These are phyloP conservation scores for Limnomonas spitsbergensis DNA, from an alignment of 139 green algal species.

Conservation along the genomic window DNA sequence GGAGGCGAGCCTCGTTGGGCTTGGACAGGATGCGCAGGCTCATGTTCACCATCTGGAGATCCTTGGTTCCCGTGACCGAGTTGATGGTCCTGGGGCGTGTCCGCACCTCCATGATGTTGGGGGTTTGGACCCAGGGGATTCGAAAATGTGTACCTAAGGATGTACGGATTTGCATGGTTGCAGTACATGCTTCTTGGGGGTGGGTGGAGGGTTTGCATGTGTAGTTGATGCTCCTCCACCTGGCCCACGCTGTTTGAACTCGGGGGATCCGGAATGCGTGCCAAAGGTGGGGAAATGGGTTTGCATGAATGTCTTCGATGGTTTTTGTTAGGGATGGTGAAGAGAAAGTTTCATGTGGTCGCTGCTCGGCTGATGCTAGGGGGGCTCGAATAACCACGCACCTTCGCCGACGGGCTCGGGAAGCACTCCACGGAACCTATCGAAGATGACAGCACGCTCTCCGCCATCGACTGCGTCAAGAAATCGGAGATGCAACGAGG, in stretches of 20 bases:
- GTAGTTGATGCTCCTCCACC: too few relatives aligned
- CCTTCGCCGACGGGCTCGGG: slow-evolving; percentile 79
- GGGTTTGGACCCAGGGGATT: slow-evolving; percentile 87
- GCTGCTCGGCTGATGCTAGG: too few relatives aligned
- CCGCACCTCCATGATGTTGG: slow-evolving; percentile 94
- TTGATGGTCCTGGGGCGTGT: slow-evolving; percentile 88
- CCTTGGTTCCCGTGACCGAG: slow-evolving; percentile 97
- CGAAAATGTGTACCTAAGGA: slow-evolving; percentile 74
- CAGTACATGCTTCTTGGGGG: background rate
- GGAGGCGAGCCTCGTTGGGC: slow-evolving; percentile 74
- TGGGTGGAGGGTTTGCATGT: too few relatives aligned
- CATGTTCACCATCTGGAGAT: slow-evolving; percentile 99
- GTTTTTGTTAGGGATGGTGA: too few relatives aligned
- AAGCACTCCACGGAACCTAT: slow-evolving; percentile 88
- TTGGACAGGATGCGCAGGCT: slow-evolving; percentile 92
- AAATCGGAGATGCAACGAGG: background rate
- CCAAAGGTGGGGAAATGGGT: too few relatives aligned
- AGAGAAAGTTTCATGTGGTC: too few relatives aligned
- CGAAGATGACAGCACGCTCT: slow-evolving; percentile 95
- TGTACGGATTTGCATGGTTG: background rate
- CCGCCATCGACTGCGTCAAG: slow-evolving; percentile 88
- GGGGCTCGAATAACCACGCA: too few relatives aligned
- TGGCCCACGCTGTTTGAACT: too few relatives aligned
- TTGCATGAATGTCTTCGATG: too few relatives aligned
- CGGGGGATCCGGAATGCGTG: too few relatives aligned